These are phyloP conservation scores for Naematelia aurantialba DNA, from an alignment of 768 basidiomycete species.

Conservation along the genomic window DNA sequence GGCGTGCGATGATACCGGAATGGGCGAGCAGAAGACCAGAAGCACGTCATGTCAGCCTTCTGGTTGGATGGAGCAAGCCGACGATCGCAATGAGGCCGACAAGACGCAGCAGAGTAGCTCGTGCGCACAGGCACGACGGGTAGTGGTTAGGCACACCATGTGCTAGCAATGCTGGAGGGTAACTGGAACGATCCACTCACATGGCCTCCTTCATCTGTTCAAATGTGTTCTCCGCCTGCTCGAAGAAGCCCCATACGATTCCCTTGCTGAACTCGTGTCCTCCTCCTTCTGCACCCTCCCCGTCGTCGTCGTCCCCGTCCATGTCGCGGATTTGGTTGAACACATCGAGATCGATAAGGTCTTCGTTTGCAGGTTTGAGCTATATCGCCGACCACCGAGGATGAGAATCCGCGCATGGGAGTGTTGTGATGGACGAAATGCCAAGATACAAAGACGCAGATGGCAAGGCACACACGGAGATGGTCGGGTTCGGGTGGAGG, in stretches of 20 bases:
- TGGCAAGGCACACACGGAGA: no score
- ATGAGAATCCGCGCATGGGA: no score
- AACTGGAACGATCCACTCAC: slow-evolving; percentile 55
- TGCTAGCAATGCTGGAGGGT: background rate
- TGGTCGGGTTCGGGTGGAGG: no score
- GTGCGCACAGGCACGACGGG: no score
- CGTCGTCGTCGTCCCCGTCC: slow-evolving; percentile 51
- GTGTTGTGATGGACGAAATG: no score
- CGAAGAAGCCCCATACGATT: slow-evolving; percentile 77
- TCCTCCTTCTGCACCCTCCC: slow-evolving; percentile 8
- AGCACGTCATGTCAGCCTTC: no score
- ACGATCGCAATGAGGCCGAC: no score
- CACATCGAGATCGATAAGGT: slow-evolving; percentile 69
- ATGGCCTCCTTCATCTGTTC: slow-evolving; percentile 69
- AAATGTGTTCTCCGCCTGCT: slow-evolving; percentile 74
- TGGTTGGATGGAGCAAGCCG: no score
- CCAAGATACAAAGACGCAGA: no score
- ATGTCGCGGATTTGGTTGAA: slow-evolving; percentile 86
- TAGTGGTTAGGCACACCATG: no score
- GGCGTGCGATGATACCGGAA: background rate
- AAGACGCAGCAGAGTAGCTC: no score
- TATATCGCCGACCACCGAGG: no score
- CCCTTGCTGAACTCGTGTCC: slow-evolving; percentile 64
- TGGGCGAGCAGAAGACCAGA: slow-evolving; percentile 1
- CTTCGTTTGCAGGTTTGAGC: background rate